Conservation (phyloP, 2,329 filamentous ascomycete genomes). For the Leptosphaerulina australis region DNA sequence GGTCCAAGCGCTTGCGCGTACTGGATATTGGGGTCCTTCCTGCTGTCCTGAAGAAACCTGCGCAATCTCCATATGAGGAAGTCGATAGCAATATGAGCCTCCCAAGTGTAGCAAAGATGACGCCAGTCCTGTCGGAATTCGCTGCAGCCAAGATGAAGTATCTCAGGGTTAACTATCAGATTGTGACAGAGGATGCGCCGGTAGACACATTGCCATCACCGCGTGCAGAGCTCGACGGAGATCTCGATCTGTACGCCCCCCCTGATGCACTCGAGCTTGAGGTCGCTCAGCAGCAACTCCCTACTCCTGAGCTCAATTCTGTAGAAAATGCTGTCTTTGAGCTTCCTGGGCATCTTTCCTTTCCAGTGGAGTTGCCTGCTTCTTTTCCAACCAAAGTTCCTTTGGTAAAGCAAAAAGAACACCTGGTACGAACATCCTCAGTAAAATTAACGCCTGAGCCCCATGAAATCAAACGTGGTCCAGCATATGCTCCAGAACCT, state of each 20-base stretch:
- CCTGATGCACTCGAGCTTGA: conserved; percentile 39
- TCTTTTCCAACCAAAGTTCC: conserved; percentile 19
- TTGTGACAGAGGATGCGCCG: conserved; percentile 57
- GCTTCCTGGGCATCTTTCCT: conserved; percentile 36
- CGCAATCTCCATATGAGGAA: conserved; percentile 28
- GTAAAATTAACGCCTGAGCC: conserved; percentile 44
- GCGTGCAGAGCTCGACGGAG: conserved; percentile 37
- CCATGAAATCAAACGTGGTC: conserved; percentile 46
- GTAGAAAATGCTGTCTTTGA: conserved; percentile 29
- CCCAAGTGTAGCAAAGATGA: conserved; percentile 61
- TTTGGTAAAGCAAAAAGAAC: background rate
- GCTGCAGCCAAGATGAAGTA: conserved; percentile 59
- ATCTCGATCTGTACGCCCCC: conserved; percentile 25
- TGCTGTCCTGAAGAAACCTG: conserved; percentile 24
- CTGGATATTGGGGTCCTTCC: conserved; percentile 61
- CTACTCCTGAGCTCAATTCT: conserved; percentile 34
- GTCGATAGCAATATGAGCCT: conserved; percentile 38
- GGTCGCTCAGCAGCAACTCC: conserved; percentile 12
- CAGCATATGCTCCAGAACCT: conserved; percentile 56
- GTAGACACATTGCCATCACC: conserved; percentile 22
- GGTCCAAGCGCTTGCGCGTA: conserved; percentile 59
- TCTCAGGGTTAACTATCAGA: conserved; percentile 60
- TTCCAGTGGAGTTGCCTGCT: conserved; percentile 35
- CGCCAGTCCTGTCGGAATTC: conserved; percentile 56
- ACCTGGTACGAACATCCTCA: conserved; percentile 9